Evolutionary conservation across 768 basidiomycete genomes (phyloP), one percentile per base, ranked within the genome.

Genomic region (Pleurotus giganteus): DNA sequence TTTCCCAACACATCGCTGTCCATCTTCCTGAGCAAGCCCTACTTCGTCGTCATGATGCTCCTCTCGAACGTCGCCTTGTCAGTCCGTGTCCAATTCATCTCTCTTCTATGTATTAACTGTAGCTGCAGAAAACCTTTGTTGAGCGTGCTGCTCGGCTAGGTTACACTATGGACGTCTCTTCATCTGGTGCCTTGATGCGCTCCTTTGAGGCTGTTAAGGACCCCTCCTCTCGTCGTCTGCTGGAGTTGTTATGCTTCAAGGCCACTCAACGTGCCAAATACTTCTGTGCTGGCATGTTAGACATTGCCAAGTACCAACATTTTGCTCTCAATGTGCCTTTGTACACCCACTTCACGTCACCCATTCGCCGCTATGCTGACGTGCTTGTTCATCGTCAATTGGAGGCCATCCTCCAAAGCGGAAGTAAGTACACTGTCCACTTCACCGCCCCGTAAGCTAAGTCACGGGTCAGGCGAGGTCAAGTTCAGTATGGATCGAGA

Each of bases 401-500:
- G 47, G 96, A 98, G 64, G 89, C 93, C 12, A 83, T 93, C 55
- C 72, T 97, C 13, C 85, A 85, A 62, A 83, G 82, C 46, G 85
- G 81, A 65, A 73, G 88, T 85, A 62, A 66, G 83, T 70, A 27
- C 17, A 21, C 43, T n/a, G 9, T 36, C 36, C 19, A 23, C 26
- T 28, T 1, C 13, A 24, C 47, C 17, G 11, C 15, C 19, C 15
- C n/a, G n/a, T n/a, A n/a, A n/a, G n/a, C n/a, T n/a, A n/a, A n/a
- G n/a, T n/a, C n/a, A n/a, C n/a, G n/a, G n/a, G n/a, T 57, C 37
- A 78, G 81, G 71, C n/a, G 95, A 96, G 15, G 77, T 83, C 47
- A 96, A 95, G 71, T 98, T 99, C 71, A 84, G 83, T 32, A 94
- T 98, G 92, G 97, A 99, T 65, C 89, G 95, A 58, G 97, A 98